Evolutionary conservation across 306 rosid genomes (phyloP).

Genomic region (Ochetophila trinervis): DNA sequence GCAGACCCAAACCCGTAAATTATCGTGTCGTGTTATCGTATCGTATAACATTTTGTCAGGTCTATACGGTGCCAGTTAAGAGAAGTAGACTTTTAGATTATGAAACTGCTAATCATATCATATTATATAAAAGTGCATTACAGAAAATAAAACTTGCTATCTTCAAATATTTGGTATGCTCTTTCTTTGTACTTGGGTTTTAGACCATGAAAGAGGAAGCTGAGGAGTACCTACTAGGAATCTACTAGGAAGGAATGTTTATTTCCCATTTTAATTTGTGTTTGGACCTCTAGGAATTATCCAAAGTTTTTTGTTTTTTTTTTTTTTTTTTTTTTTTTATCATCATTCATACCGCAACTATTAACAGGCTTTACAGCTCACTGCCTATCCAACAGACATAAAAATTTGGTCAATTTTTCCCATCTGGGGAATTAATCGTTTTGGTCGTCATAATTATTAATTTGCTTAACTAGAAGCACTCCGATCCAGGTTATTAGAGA

Average conservation of each 20-base stretch:
- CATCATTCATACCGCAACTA: too few species aligned
- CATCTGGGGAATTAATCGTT: not conserved
- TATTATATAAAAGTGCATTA: not conserved
- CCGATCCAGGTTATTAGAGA: not conserved
- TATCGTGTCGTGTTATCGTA: too few species aligned
- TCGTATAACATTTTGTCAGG: too few species aligned
- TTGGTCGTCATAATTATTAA: not conserved
- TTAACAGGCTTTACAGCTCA: conserved; percentile 27
- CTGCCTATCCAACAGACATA: conserved; percentile 10
- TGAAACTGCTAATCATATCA: not conserved
- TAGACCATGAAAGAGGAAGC: not conserved
- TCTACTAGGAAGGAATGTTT: conserved; percentile 3
- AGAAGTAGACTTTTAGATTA: conserved; percentile 5
- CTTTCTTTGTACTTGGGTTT: not conserved
- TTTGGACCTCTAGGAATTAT: too few species aligned
- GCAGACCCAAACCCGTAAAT: too few species aligned
- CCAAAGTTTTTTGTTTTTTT: too few species aligned
- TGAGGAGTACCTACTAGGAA: too few species aligned
- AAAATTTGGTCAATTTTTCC: not conserved
- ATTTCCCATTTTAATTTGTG: too few species aligned
- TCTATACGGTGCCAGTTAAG: conserved; percentile 43
- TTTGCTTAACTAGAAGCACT: not conserved
- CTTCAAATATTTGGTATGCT: not conserved
- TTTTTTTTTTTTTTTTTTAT: too few species aligned
- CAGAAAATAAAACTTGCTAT: not conserved